Base-by-base conservation (phyloP, 129 eudicot genomes). In the Arctium lappa region DNA sequence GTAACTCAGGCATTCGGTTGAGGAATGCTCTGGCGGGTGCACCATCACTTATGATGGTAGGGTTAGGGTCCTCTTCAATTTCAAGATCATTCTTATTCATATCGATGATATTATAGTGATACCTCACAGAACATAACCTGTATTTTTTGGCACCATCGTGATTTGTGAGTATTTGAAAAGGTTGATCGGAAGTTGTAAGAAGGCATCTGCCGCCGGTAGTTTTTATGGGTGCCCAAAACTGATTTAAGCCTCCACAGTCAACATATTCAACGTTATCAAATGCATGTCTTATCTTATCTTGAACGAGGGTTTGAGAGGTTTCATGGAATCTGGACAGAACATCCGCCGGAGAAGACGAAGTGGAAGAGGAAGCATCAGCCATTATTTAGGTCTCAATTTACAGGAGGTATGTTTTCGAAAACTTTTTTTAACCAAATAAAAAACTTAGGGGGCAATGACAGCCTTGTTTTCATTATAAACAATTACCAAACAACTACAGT, bases 201-300 rank as follows among this genome's bases (percentile, higher is more conserved):
- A 56, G 32, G 10, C 12, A 62, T 73, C 66, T 81, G 16, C 79
- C 79, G 27, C 8, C 40, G 71, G 33, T 46, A 46, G 56, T 81
- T 74, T 1, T 30, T 37, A 81, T 56, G 9, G 84, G 79, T 62
- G 73, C 84, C 79, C 84, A 81, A 12, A 73, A 81, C 73, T 80
- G 72, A 36, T 29, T n/a, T 33, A 12, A 15, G 29, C 33, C 50
- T 16, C 33, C 18, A 8, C 27, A 37, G 40, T 6, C 4, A 68
- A 3, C 6, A 3, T 22, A 1, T 4, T 9, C 5, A 8, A 32
- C 36, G 33, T 10, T 10, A 77, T 4, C 38, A 9, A 78, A 66
- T 6, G 39, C 73, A 37, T 36, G 37, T 78, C 12, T 46, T 46
- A 46, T 8, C 56, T 46, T 46, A 1, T 46, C 13, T 46, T 46